Conservation (phyloP, 495 filamentous ascomycete species). For the Aspergillus carlsbadensis region DNA sequence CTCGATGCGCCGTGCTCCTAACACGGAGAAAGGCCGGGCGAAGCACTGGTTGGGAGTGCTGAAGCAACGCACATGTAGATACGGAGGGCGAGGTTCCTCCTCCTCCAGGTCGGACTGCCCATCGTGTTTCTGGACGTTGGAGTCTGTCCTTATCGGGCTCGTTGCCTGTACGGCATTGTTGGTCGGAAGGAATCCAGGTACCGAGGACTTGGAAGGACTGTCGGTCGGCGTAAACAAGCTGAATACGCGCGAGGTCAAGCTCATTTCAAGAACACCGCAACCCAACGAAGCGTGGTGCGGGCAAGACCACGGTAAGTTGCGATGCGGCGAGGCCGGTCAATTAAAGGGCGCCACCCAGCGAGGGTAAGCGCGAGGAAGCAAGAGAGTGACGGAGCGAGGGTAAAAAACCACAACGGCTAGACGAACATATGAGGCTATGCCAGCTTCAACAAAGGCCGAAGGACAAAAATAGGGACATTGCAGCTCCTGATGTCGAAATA, state of each 20-base stretch:
- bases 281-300: slow-evolving; percentile 35
- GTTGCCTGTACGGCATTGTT: slow-evolving; percentile 16
- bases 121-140: slow-evolving; percentile 18
- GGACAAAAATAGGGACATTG: slow-evolving; percentile 17
- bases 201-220: slow-evolving; percentile 25
- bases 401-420: slow-evolving; percentile 8
- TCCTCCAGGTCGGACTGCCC: slow-evolving; percentile 29
- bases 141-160: slow-evolving; percentile 17
- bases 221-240: slow-evolving; percentile 43
- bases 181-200: slow-evolving; percentile 10
- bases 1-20: not conserved
- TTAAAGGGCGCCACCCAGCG: slow-evolving; percentile 14
- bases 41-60: not conserved
- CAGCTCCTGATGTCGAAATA: slow-evolving; percentile 11
- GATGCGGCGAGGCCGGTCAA: slow-evolving; percentile 23
- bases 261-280: slow-evolving; percentile 45
- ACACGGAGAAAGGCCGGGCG: not conserved
- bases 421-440: slow-evolving; percentile 19
- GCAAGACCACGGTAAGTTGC: slow-evolving; percentile 31
- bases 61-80: slow-evolving; percentile 58
- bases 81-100: slow-evolving; percentile 59
- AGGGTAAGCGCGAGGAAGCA: slow-evolving; percentile 6
- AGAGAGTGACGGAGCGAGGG: slow-evolving; percentile 16
- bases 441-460: slow-evolving; percentile 18
- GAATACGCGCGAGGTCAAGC: slow-evolving; percentile 45